Evolutionary conservation across 495 filamentous ascomycete species (phyloP).

Genomic region (Hamigera avellanea): DNA sequence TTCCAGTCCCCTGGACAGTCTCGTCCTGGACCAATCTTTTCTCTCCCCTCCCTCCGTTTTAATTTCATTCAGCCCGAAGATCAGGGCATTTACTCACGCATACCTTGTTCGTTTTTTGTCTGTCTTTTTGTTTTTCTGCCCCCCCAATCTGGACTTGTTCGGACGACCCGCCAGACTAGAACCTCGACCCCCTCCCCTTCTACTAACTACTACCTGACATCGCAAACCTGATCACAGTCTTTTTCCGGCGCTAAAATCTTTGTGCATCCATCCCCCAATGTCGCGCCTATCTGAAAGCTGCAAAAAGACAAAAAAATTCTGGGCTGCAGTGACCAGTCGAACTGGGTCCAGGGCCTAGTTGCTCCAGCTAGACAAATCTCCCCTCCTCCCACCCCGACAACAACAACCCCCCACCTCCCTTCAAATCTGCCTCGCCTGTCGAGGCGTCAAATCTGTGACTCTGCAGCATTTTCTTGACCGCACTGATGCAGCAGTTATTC

Average conservation of each 20-base stretch:
- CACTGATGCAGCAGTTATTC: slow-evolving; percentile 14
- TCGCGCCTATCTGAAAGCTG: slow-evolving; percentile 17
- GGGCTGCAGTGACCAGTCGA: slow-evolving; percentile 20
- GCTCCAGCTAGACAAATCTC: background rate
- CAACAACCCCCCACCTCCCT: slow-evolving; percentile 15
- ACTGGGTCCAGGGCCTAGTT: slow-evolving; percentile 6
- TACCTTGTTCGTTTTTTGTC: background rate
- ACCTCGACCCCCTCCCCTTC: background rate
- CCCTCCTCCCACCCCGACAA: slow-evolving; percentile 1
- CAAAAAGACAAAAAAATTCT: slow-evolving; percentile 9
- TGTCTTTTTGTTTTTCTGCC: background rate
- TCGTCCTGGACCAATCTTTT: background rate
- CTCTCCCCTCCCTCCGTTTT: background rate
- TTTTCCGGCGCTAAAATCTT: background rate
- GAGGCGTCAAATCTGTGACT: slow-evolving; percentile 17
- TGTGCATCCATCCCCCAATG: background rate
- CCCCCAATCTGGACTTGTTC: background rate
- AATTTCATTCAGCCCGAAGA: too few relatives aligned
- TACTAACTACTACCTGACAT: background rate
- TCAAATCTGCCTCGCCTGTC: slow-evolving; percentile 29
- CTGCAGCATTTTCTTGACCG: slow-evolving; percentile 11
- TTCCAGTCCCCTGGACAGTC: background rate
- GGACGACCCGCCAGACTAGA: background rate
- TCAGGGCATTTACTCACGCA: too few relatives aligned
- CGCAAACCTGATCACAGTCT: background rate